Evolutionary conservation across 2,329 filamentous ascomycete genomes (phyloP), one percentile per base, ranked within the genome.

Genomic region (Colletotrichum sp.): DNA sequence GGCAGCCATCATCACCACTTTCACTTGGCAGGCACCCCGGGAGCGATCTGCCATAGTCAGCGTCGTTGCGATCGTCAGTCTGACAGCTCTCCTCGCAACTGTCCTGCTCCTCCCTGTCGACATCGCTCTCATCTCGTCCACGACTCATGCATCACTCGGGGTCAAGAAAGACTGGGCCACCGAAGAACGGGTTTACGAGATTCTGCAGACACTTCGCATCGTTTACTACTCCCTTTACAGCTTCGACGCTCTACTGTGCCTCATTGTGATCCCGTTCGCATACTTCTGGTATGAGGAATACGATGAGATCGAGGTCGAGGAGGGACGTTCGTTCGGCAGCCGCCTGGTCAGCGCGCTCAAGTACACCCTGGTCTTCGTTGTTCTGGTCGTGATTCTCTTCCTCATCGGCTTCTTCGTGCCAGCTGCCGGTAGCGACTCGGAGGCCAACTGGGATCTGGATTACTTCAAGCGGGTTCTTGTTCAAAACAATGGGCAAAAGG

Each of bases 261-360:
- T 99, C 62, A 84, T 99, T 21, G 91, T 98, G 60, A 94, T 99
- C 24, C 97, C 97, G 0, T 99, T 99, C 83, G 94, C 96, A 64
- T 99, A 99, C 87, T 99, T 99, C 84, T 98, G 94, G 92, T 97
- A 98, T 82, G 97, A 99, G 84, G 97, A 99, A 85, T 98, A 98
- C 79, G 96, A 98, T 81, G 96, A 98, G 86, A 93, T 96, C 24
- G 96, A 96, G 77, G 90, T 94, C 39, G 95, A 98, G 80, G 95
- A 95, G 36, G 92, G 91, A 34, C 93, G 96, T 83, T 94, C 94
- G 3, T 85, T 94, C 75, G 90, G 89, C 8, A 91, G 92, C 81
- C 91, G 95, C 71, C 90, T 99, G 76, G 94, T 93, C 90, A 93
- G 93, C n/a, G 95, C 97, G 6, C 88, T 95, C 83, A 98, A 98